Percentiles rank a stretch among this genome's conserved stretches.
These are phyloP conservation scores for Xylaria cubensis DNA, from an alignment of 495 filamentous ascomycete species.

Conservation along the genomic window DNA sequence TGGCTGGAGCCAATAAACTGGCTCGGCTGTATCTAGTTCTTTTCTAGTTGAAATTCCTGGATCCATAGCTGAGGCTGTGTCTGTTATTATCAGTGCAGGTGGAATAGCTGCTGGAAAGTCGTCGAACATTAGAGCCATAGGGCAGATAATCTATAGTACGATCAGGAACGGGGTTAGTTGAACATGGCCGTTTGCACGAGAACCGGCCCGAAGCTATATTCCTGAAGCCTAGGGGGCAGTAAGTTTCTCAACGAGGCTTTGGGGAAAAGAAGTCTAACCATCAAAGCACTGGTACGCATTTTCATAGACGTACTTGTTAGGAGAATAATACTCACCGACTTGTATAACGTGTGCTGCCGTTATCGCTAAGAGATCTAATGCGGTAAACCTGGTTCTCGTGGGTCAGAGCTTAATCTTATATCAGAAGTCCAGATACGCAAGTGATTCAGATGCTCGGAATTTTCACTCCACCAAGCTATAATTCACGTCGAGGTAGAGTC, in stretches of 20 bases:
- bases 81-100: neutral
- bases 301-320: neutral
- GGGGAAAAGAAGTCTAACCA: neutral
- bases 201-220: neutral
- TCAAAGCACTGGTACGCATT: neutral
- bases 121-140: too few relatives aligned
- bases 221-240: neutral
- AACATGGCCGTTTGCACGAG: neutral
- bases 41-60: neutral
- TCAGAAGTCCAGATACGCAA: neutral
- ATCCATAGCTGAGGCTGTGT: neutral
- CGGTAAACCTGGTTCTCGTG: neutral
- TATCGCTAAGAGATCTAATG: neutral
- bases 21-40: neutral
- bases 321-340: neutral
- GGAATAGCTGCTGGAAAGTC: too few relatives aligned
- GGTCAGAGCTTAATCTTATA: neutral
- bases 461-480: neutral
- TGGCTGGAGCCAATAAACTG: neutral
- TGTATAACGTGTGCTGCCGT: neutral
- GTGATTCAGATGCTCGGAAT: neutral
- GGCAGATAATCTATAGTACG: neutral
- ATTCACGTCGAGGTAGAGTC: neutral
- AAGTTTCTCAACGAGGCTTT: neutral
- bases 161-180: neutral